phyloP scores from a whole-genome alignment of 371 early-diverging fungal genomes.

The Mucor racemosus region DNA sequence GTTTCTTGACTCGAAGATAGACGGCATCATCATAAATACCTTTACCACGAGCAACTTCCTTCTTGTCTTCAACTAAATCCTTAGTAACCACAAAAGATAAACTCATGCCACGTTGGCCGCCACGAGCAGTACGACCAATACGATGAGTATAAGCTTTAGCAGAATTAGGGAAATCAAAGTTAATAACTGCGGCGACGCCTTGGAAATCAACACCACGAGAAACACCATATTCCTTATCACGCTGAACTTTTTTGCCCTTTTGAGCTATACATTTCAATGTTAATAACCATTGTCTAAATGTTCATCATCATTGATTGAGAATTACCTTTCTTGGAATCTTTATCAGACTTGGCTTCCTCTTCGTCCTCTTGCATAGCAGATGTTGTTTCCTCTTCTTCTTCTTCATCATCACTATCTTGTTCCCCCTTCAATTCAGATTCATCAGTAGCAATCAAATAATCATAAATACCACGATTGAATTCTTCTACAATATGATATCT shows the following conservation, averaged over 20 bases:
- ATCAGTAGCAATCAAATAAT: slow-evolving; percentile 95
- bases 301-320: slow-evolving; percentile 8
- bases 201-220: slow-evolving; percentile 98
- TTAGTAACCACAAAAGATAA: slow-evolving; percentile 80
- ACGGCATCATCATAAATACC: slow-evolving; percentile 66
- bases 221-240: slow-evolving; percentile 92
- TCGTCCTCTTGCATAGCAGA: slow-evolving; percentile 38
- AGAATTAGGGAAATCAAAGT: slow-evolving; percentile 96
- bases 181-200: slow-evolving; percentile 93
- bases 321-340: slow-evolving; percentile 27
- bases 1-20: slow-evolving; percentile 74
- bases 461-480: slow-evolving; percentile 96
- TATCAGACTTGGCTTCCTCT: slow-evolving; percentile 23
- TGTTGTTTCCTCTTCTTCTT: slow-evolving; percentile 21
- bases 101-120: slow-evolving; percentile 88
- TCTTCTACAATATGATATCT: slow-evolving; percentile 94
- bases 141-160: slow-evolving; percentile 95
- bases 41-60: slow-evolving; percentile 44
- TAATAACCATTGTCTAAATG: not conserved
- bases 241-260: slow-evolving; percentile 53
- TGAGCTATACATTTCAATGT: slow-evolving; percentile 27
- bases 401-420: slow-evolving; percentile 66
- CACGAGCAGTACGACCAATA: slow-evolving; percentile 96
- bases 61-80: slow-evolving; percentile 40
- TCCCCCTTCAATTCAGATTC: slow-evolving; percentile 79